Evolutionary conservation across 441 rosid genomes (phyloP).

Genomic region (Sinapis alba): DNA sequence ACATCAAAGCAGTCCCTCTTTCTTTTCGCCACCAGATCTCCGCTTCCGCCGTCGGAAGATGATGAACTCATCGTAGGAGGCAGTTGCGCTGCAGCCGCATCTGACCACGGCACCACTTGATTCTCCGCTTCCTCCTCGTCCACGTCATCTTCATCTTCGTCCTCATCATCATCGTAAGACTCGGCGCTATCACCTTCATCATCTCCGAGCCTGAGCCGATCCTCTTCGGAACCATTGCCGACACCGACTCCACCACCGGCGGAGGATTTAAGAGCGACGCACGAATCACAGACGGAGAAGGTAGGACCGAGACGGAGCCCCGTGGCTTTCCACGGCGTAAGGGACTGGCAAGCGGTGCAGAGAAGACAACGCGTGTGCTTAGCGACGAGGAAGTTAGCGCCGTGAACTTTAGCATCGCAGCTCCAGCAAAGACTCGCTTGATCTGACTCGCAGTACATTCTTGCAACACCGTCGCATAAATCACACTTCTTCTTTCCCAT

Average conservation of each 20-base stretch:
- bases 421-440: constrained; percentile 82
- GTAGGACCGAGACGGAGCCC: constrained; percentile 68
- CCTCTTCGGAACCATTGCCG: neutral
- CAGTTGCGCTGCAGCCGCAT: constrained; percentile 36
- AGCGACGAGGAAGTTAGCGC: constrained; percentile 93
- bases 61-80: constrained; percentile 55
- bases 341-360: constrained; percentile 63
- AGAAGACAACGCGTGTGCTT: constrained; percentile 75
- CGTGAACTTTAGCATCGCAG: constrained; percentile 84
- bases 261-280: constrained; percentile 39
- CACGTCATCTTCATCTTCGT: constrained; percentile 42
- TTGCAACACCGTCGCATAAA: constrained; percentile 68
- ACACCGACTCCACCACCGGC: neutral
- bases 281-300: constrained; percentile 63
- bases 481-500: constrained; percentile 66
- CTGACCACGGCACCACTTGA: constrained; percentile 77
- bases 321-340: constrained; percentile 79
- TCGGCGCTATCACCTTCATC: constrained; percentile 37
- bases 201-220: constrained; percentile 24
- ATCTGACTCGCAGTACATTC: constrained; percentile 83
- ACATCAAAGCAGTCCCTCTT: constrained; percentile 60
- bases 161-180: constrained; percentile 42
- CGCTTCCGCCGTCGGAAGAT: constrained; percentile 40
- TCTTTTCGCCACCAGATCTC: constrained; percentile 47
- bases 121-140: constrained; percentile 56